Evolutionary conservation across 495 filamentous ascomycete species (phyloP).

Genomic region (Talaromyces ruber): DNA sequence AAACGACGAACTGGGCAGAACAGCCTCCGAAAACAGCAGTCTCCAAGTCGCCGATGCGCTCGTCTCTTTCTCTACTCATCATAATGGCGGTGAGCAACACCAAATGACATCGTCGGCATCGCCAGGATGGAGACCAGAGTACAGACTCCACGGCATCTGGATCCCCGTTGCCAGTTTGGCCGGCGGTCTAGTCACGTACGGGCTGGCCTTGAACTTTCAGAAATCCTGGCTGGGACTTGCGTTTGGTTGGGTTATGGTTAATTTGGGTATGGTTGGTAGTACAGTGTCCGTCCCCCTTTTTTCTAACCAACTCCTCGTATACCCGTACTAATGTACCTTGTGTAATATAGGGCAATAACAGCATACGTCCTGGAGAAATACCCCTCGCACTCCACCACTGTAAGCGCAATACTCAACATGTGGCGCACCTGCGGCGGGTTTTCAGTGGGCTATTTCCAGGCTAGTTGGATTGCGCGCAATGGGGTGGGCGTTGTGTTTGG

Average conservation of each 20-base stretch:
- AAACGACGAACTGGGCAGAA: neutral
- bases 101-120: neutral
- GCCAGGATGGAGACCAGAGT: slow-evolving; percentile 21
- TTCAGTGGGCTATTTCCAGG: slow-evolving; percentile 38
- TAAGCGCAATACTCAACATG: slow-evolving; percentile 33
- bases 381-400: slow-evolving; percentile 30
- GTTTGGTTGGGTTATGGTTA: slow-evolving; percentile 33
- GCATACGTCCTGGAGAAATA: slow-evolving; percentile 34
- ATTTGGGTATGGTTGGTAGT: slow-evolving; percentile 26
- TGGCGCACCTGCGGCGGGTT: slow-evolving; percentile 40
- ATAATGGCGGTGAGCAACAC: neutral
- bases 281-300: slow-evolving; percentile 20
- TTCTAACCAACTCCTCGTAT: neutral
- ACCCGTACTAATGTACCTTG: neutral
- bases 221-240: slow-evolving; percentile 32
- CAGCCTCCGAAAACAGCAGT: neutral
- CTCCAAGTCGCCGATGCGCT: neutral
- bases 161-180: slow-evolving; percentile 22
- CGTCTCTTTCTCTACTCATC: neutral
- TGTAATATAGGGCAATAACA: slow-evolving; percentile 21
- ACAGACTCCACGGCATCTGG: slow-evolving; percentile 31
- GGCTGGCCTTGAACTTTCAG: slow-evolving; percentile 23
- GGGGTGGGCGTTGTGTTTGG: slow-evolving; percentile 37
- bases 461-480: slow-evolving; percentile 29
- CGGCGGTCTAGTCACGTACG: slow-evolving; percentile 24